Evolutionary conservation across 2,329 filamentous ascomycete genomes (phyloP), one percentile per base, ranked within the genome.

Genomic region (Pseudogymnoascus sp.): DNA sequence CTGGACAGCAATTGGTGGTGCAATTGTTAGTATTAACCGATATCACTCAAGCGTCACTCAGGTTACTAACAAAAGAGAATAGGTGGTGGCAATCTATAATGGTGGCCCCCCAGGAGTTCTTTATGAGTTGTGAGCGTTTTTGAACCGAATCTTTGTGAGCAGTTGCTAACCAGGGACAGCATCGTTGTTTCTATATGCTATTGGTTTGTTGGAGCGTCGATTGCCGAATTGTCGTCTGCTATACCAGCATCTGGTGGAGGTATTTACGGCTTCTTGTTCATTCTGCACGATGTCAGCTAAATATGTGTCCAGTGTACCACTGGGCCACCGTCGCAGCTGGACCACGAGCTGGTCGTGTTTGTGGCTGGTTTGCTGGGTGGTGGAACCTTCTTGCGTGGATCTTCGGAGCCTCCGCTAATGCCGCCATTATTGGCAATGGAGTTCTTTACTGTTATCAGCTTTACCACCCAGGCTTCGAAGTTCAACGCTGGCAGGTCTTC

Each of bases 91-190:
- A 21, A 78, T 85, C 63, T 79, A 76, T 68, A 86, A 87, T 71
- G 84, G 84, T 64, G 84, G 84, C 0, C 80, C 83, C 0, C 80
- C 84, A 0, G 83, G 83, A 11, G 80, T 85, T 0, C 72, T 87
- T 1, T 87, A 85, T 71, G 84, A 86, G 72, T 85, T 86, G 62
- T 66, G 60, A 26, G 63, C 54, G 8, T 24, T 31, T 31, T 15
- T 47, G 4, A 65, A 63, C 77, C 1, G 76, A 76, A 6, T 35
- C 66, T 78, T 73, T 74, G 8, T 73, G 76, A 8, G 75, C 75
- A 15, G 75, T 79, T 36, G 74, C 79, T 40, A 79, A 79, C 63
- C 75, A 76, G 15, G 17, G 11, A 39, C 33, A 68, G 69, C 60
- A 77, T 82, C 58, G 77, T 72, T 13, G 75, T 79, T 3, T 77